Conservation (phyloP, 768 basidiomycete genomes). For the Heimioporus sp. region DNA sequence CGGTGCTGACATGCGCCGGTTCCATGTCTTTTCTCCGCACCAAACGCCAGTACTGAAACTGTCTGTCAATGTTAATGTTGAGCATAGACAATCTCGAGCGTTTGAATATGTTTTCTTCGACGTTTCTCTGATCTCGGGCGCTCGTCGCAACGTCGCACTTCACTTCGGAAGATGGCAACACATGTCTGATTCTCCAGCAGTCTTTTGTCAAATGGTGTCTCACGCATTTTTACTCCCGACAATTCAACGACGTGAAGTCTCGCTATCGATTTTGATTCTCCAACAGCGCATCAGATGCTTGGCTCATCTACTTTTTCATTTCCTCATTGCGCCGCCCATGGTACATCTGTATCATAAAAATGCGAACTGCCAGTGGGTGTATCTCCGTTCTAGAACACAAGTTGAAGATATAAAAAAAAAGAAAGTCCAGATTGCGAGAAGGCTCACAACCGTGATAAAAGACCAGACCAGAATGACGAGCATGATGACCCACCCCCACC, state of each 20-base stretch:
- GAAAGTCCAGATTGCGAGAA: background rate
- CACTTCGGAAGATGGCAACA: background rate
- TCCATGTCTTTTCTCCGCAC: constrained; percentile 3
- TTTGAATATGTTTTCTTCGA: background rate
- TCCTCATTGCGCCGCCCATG: background rate
- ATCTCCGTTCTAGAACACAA: no score
- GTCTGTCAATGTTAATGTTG: background rate
- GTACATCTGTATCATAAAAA: background rate
- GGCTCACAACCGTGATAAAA: background rate
- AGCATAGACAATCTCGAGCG: background rate
- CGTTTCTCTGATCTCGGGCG: background rate
- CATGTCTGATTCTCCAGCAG: background rate
- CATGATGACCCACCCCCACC: background rate
- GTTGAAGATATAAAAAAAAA: no score
- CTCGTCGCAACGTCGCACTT: no score
- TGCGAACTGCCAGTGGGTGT: background rate
- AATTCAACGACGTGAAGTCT: background rate
- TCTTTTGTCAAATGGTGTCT: background rate
- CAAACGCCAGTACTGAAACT: background rate
- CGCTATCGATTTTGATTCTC: background rate
- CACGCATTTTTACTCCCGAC: background rate
- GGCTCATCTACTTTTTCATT: background rate
- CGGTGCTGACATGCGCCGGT: constrained; percentile 3
- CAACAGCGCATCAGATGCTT: background rate
- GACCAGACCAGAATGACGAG: background rate